These are phyloP conservation scores for Recurvomyces mirabilis DNA, from an alignment of 495 filamentous ascomycete species.

Conservation along the genomic window DNA sequence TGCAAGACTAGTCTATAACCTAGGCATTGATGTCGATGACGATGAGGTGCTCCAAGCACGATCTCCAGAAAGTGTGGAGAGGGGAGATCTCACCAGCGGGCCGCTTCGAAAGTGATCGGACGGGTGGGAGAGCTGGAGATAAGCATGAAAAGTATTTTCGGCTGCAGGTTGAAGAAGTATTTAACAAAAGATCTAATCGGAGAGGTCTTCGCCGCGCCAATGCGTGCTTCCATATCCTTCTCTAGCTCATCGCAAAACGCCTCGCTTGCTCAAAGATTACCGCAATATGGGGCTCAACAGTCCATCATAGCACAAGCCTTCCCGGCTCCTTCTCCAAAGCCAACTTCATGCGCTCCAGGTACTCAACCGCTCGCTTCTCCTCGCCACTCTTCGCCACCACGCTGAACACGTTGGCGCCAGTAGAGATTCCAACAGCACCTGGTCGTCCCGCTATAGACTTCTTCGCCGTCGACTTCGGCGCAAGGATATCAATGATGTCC, in stretches of 20 bases:
- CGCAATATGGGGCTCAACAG: too few species aligned
- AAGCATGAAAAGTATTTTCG: too few species aligned
- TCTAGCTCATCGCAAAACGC: too few species aligned
- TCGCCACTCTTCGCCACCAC: constrained; percentile 64
- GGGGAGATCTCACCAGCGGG: too few species aligned
- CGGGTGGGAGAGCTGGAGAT: too few species aligned
- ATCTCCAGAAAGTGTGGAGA: too few species aligned
- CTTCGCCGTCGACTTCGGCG: constrained; percentile 34
- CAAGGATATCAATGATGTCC: constrained; percentile 73
- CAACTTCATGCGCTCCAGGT: constrained; percentile 71
- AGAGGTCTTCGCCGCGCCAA: too few species aligned
- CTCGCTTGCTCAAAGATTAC: not conserved
- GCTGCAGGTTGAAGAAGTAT: too few species aligned
- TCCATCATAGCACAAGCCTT: constrained; percentile 49
- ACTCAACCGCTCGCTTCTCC: constrained; percentile 65
- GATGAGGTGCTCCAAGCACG: not conserved
- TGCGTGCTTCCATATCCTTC: too few species aligned
- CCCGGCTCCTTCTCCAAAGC: constrained; percentile 76
- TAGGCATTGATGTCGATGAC: constrained; percentile 2
- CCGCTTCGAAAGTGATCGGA: too few species aligned
- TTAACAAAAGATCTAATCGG: too few species aligned
- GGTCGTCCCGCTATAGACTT: constrained; percentile 22
- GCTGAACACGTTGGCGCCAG: constrained; percentile 67
- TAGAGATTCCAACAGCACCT: constrained; percentile 22
- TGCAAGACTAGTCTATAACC: not conserved